These are phyloP conservation scores for Trematosphaeria pertusa DNA, from an alignment of 2,329 filamentous ascomycete genomes.

Conservation along the genomic window DNA sequence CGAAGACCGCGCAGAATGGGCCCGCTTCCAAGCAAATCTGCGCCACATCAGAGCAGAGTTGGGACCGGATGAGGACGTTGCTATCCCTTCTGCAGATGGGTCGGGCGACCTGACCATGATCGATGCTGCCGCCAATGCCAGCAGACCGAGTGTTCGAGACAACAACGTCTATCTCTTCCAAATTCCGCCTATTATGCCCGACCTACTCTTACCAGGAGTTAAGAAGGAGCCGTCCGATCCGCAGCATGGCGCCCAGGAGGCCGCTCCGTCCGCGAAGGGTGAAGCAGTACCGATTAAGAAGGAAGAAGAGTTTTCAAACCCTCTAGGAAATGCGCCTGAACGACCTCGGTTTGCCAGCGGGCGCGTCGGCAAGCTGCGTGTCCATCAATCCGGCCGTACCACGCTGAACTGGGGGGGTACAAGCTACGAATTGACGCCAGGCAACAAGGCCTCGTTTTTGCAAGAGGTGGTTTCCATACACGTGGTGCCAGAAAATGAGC, in stretches of 20 bases:
- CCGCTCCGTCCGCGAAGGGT: slow-evolving; percentile 22
- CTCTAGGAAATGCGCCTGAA: slow-evolving; percentile 17
- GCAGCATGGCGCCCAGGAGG: slow-evolving; percentile 12
- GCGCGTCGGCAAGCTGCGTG: slow-evolving; percentile 65
- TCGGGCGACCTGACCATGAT: slow-evolving; percentile 53
- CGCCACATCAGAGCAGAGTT: slow-evolving; percentile 57
- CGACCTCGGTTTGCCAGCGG: slow-evolving; percentile 57
- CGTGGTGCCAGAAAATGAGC: slow-evolving; percentile 42
- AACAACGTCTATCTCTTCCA: slow-evolving; percentile 69
- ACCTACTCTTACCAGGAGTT: slow-evolving; percentile 54
- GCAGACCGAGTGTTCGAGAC: slow-evolving; percentile 47
- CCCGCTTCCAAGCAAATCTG: slow-evolving; percentile 56
- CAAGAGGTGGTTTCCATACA: slow-evolving; percentile 62
- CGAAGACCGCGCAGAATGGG: slow-evolving; percentile 60
- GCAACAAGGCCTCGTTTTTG: slow-evolving; percentile 63
- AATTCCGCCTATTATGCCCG: slow-evolving; percentile 68
- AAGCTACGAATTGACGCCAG: slow-evolving; percentile 64
- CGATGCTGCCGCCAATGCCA: slow-evolving; percentile 26
- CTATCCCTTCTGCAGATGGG: slow-evolving; percentile 39
- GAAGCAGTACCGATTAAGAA: slow-evolving; percentile 36
- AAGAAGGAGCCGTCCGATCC: slow-evolving; percentile 36
- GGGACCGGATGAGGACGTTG: slow-evolving; percentile 39
- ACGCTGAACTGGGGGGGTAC: slow-evolving; percentile 70
- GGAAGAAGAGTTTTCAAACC: slow-evolving; percentile 37
- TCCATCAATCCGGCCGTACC: slow-evolving; percentile 67